Evolutionary conservation across 129 eudicot genomes (phyloP), one percentile per base, ranked within the genome.

Genomic region (Arctium lappa): DNA sequence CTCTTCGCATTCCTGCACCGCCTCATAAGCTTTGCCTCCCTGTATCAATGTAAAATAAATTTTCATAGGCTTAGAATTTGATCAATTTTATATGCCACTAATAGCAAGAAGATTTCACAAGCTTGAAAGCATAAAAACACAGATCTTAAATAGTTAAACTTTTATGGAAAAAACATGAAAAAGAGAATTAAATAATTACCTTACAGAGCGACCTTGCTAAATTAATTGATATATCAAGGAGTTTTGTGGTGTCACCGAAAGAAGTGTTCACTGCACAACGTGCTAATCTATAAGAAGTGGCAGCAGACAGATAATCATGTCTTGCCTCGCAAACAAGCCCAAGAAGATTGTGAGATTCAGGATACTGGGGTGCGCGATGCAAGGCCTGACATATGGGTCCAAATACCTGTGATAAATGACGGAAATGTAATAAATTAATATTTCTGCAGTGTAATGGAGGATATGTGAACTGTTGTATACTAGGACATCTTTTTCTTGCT

Each of bases 361-460:
- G 95, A 87, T 89, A 90, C 9, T 88, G 94, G 7, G 99, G 99
- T 32, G 96, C 97, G n/a, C 86, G 97, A 79, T 90, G 95, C 88
- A 95, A 87, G 69, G 99, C 98, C 84, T 93, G 99, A 46, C 88
- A 86, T 85, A 95, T 90, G 85, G 97, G 95, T 70, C 93, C 97
- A 71, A 88, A 93, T 30, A 92, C 98, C 98, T 95, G 84, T 50
- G 22, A 79, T 13, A 80, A 68, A 36, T 68, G 81, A 70, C 18
- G 34, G 3, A 33, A 18, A 72, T 18, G 18, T 50, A 69, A 78
- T 13, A 50, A 44, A 76, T 31, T 38, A 60, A 75, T 36, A 76
- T 2, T 63, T 42, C n/a, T 8, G 66, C 48, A 13, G 27, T 53
- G 39, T 18, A 75, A 74, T 65, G 18, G 65, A 38, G 31, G 29